Evolutionary conservation across 352 stramenopile species (phyloP), one percentile per base, ranked within the genome.

Genomic region (Pythium guiyangense): DNA sequence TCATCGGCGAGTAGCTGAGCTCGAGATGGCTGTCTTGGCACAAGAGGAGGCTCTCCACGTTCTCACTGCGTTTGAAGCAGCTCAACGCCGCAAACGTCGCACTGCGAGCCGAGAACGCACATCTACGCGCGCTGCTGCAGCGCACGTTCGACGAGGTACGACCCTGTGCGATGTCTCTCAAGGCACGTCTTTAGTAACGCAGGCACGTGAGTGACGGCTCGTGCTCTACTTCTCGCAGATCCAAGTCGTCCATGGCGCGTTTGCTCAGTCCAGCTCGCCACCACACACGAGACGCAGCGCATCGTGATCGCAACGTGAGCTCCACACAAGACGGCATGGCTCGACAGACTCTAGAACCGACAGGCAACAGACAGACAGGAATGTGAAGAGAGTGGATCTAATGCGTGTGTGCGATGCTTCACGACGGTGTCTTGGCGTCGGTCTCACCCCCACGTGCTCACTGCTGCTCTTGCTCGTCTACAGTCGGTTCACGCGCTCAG

Each of bases 61-160:
- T 35, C 31, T 43, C 49, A 47, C 53, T 34, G 6, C 49, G 46
- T 55, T 6, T 67, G 35, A 35, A 31, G 27, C 52, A 68, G 34
- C 53, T 63, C 46, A 15, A 62, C 12, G 56, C 52, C 20, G 51
- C 46, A 34, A 82, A 72, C 26, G 48, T 55, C 44, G 57, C 55
- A 10, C 46, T 81, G 27, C 57, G 70, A 52, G 20, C n/a, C 5
- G 69, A 77, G 37, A 81, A 79, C 47, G 10, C 57, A n/a, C 70
- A 54, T 2, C 51, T 78, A 8, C 57, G 58, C 59, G 64, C 76
- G 52, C 64, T 77, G 0, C 42, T 79, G 31, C 49, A 73, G 44
- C 63, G 53, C 25, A 79, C 65, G 17, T 74, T 79, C 44, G 57
- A 76, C 9, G 70, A 62, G 31, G 50, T 47, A 47, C 34, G 15